Percentiles rank a stretch among this genome's conserved stretches.
Evolutionary conservation across 164 flowering plant species (phyloP).

Genomic region (Buxus sempervirens): DNA sequence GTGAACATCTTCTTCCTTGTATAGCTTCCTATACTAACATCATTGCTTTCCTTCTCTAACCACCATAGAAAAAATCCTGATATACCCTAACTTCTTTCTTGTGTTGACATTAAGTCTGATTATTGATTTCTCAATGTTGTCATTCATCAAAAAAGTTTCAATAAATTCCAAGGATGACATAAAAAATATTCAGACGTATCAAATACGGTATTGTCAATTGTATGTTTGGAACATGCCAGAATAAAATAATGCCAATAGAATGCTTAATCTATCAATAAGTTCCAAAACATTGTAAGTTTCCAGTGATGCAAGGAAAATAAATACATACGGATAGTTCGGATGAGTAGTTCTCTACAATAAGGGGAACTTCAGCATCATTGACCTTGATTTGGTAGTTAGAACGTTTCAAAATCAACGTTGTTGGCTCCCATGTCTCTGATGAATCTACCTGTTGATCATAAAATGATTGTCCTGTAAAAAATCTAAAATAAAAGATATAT

Average conservation of each 20-base stretch:
- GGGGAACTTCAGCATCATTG: slow-evolving; percentile 34
- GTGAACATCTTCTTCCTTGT: too few relatives aligned
- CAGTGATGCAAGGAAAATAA: not conserved
- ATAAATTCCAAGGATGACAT: too few relatives aligned
- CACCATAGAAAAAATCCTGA: too few relatives aligned
- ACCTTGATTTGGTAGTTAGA: slow-evolving; percentile 68
- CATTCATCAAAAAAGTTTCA: too few relatives aligned
- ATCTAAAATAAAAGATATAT: not conserved
- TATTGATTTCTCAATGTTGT: too few relatives aligned
- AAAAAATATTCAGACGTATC: too few relatives aligned
- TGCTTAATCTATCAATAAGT: not conserved
- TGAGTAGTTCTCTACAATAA: slow-evolving; percentile 61
- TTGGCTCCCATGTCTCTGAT: slow-evolving; percentile 68
- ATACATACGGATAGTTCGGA: slow-evolving; percentile 69
- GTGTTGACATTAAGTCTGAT: too few relatives aligned
- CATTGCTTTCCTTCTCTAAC: too few relatives aligned
- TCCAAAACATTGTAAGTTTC: too few relatives aligned
- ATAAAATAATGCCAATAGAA: not conserved
- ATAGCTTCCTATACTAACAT: too few relatives aligned
- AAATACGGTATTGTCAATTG: too few relatives aligned
- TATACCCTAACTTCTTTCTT: too few relatives aligned
- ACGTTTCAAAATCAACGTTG: slow-evolving; percentile 51
- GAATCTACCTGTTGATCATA: slow-evolving; percentile 57
- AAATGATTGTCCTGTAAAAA: not conserved
- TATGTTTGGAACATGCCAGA: not conserved